These are phyloP conservation scores for Oryza meyeriana DNA, from an alignment of 176 grass and related monocot species.

Conservation along the genomic window DNA sequence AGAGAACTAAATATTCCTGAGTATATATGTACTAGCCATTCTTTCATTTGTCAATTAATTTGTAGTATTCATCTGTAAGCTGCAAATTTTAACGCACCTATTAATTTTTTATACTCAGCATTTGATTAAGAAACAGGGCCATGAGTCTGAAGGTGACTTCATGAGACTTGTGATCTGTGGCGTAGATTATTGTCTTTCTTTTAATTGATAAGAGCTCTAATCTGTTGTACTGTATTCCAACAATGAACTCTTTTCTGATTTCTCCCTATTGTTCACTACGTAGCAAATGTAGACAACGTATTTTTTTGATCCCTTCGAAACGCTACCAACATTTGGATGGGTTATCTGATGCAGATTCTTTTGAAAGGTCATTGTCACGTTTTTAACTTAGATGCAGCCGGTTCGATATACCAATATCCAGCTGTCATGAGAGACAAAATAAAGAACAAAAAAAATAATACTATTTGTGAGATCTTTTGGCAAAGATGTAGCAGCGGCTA, in stretches of 20 bases:
- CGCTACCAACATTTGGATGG: not conserved
- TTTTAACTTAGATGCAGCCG: not conserved
- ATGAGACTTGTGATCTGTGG: not conserved
- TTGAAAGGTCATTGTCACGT: not conserved
- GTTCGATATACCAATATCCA: not conserved
- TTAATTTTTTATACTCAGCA: slow-evolving; percentile 1
- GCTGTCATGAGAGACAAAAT: too few relatives aligned
- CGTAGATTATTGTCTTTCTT: not conserved
- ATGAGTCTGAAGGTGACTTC: not conserved
- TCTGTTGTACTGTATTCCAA: not conserved
- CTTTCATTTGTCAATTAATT: slow-evolving; percentile 20
- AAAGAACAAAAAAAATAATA: too few relatives aligned
- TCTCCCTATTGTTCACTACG: not conserved
- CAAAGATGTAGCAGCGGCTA: too few relatives aligned
- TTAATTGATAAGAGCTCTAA: not conserved
- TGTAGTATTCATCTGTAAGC: slow-evolving; percentile 6
- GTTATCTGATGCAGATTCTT: not conserved
- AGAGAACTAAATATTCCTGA: not conserved
- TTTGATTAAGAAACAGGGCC: not conserved
- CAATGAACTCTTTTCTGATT: not conserved
- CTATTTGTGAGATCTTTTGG: too few relatives aligned
- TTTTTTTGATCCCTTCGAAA: not conserved
- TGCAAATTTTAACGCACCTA: not conserved
- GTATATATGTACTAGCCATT: slow-evolving; percentile 8
- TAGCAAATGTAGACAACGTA: not conserved